Evolutionary conservation across 192 early-diverging fungal species (phyloP).

Genomic region (Fimicolochytrium jonesii): DNA sequence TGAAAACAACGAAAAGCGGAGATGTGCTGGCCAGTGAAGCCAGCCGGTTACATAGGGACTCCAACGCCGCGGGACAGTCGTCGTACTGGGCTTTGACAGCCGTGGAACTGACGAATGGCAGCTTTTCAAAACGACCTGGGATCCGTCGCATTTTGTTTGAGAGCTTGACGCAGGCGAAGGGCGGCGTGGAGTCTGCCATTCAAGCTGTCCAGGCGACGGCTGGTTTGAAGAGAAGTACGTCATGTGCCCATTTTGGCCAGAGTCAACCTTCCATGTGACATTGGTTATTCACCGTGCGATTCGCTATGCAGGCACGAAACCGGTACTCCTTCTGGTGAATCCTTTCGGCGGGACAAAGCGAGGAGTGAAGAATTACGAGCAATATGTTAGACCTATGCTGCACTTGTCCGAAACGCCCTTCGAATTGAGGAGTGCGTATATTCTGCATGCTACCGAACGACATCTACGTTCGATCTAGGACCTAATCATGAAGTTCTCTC

Average conservation of each 20-base stretch:
- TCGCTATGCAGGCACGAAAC: conserved; percentile 7
- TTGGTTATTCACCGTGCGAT: background rate
- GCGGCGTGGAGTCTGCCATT: conserved; percentile 9
- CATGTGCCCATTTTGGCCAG: background rate
- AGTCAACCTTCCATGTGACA: background rate
- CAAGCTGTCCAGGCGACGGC: conserved; percentile 1
- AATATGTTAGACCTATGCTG: conserved; percentile 50
- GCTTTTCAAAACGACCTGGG: conserved; percentile 2
- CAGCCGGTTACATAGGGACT: background rate
- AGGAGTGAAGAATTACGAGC: conserved; percentile 52
- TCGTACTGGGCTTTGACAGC: conserved; percentile 14
- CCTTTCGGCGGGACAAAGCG: conserved; percentile 71
- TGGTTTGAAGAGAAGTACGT: conserved; percentile 1
- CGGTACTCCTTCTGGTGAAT: conserved; percentile 59
- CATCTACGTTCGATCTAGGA: background rate
- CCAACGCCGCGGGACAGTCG: background rate
- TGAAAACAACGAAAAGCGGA: conserved; percentile 1
- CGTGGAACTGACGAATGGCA: conserved; percentile 1
- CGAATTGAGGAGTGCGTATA: too few species aligned
- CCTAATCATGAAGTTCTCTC: background rate
- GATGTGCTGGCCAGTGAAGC: background rate
- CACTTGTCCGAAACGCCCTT: too few species aligned
- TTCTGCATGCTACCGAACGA: too few species aligned
- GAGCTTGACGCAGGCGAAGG: conserved; percentile 6
- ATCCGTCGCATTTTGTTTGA: conserved; percentile 21